Conservation (phyloP, 352 stramenopile species). For the Globisporangium cylindrosporum region DNA sequence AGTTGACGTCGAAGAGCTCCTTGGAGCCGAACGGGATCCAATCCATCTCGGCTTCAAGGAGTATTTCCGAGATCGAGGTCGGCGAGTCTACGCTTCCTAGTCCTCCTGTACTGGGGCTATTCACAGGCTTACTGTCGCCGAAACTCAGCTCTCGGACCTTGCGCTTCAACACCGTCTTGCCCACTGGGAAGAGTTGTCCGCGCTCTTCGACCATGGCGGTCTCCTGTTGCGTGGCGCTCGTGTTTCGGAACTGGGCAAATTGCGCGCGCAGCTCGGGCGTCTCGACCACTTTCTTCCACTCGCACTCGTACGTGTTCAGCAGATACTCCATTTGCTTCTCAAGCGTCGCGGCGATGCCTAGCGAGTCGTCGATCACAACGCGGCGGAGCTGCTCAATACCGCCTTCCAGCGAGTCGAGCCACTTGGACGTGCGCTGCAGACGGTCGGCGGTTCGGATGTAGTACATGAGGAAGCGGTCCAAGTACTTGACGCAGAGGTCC, state of each 20-base stretch:
- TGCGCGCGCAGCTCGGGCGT: slow-evolving; percentile 69
- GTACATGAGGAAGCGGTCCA: slow-evolving; percentile 91
- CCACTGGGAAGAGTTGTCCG: slow-evolving; percentile 84
- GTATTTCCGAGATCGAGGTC: slow-evolving; percentile 30
- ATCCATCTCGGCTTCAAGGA: slow-evolving; percentile 20
- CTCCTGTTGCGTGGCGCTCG: slow-evolving; percentile 62
- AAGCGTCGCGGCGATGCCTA: slow-evolving; percentile 78
- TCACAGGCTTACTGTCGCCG: slow-evolving; percentile 23
- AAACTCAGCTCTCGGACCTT: slow-evolving; percentile 48
- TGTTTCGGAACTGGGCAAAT: slow-evolving; percentile 93
- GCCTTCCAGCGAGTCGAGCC: slow-evolving; percentile 82
- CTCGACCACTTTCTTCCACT: slow-evolving; percentile 92
- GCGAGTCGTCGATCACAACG: slow-evolving; percentile 87
- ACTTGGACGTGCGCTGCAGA: slow-evolving; percentile 81
- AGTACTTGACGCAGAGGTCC: slow-evolving; percentile 78
- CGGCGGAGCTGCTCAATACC: slow-evolving; percentile 50
- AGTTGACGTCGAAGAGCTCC: slow-evolving; percentile 75
- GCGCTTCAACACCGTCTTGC: slow-evolving; percentile 51
- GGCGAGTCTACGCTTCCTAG: slow-evolving; percentile 21
- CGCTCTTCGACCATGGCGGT: slow-evolving; percentile 66
- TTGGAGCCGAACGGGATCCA: slow-evolving; percentile 82
- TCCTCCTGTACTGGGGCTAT: background rate
- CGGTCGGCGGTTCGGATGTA: slow-evolving; percentile 83
- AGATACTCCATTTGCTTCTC: slow-evolving; percentile 86
- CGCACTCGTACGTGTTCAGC: slow-evolving; percentile 92